Percentiles rank a stretch among this genome's conserved stretches.
Evolutionary conservation across 352 stramenopile species (phyloP).

Genomic region (Saprolegnia diclina): DNA sequence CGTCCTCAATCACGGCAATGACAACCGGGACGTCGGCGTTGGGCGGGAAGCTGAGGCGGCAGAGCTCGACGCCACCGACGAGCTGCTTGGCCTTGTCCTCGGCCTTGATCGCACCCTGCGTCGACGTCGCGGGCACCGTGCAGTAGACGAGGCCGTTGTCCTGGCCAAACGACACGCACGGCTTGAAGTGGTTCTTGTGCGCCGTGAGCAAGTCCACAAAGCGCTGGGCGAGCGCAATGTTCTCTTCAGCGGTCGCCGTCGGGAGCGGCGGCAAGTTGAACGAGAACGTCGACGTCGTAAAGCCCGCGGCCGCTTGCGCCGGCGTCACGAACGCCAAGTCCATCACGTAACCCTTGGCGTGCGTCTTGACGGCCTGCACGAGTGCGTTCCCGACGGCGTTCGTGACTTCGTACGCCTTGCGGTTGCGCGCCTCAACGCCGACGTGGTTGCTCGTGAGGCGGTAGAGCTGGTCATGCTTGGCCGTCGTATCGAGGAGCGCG

Average conservation of each 20-base stretch:
- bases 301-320: constrained; percentile 13
- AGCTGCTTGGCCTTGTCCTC: constrained; percentile 32
- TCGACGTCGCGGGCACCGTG: constrained; percentile 30
- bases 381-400: constrained; percentile 6
- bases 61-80: constrained; percentile 30
- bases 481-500: constrained; percentile 21
- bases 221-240: constrained; percentile 23
- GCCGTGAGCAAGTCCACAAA: constrained; percentile 24
- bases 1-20: constrained; percentile 15
- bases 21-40: constrained; percentile 20
- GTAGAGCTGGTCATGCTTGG: constrained; percentile 24
- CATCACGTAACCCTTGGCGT: constrained; percentile 21
- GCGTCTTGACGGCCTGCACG: constrained; percentile 13
- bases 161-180: constrained; percentile 32
- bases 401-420: constrained; percentile 22
- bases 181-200: constrained; percentile 29
- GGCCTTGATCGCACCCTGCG: constrained; percentile 32
- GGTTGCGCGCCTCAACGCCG: constrained; percentile 21
- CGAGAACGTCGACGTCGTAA: constrained; percentile 27
- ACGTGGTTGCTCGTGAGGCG: constrained; percentile 26
- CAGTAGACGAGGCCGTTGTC: constrained; percentile 30
- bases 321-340: constrained; percentile 26
- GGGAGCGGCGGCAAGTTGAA: constrained; percentile 27
- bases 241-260: constrained; percentile 10
- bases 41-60: constrained; percentile 31